These are phyloP conservation scores for Cardamine occulta DNA, from an alignment of 345 rosid genomes.

Conservation along the genomic window DNA sequence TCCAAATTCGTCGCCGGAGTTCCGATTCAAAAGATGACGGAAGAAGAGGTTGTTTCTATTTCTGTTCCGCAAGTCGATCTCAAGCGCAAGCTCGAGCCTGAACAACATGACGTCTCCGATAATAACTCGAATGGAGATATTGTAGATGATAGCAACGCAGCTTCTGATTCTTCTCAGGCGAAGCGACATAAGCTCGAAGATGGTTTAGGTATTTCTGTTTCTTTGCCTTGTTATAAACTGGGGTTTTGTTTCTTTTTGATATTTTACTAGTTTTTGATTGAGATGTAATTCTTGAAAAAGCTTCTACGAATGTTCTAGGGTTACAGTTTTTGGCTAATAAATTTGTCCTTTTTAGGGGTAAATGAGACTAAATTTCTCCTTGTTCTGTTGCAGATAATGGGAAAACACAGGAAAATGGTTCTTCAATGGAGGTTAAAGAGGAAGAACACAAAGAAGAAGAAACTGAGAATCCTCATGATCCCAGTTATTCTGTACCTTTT, in stretches of 20 bases:
- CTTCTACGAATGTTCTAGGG: background rate
- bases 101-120: background rate
- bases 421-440: conserved; percentile 6
- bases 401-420: conserved; percentile 36
- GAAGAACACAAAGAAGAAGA: conserved; percentile 43
- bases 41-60: conserved; percentile 57
- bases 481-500: conserved; percentile 23
- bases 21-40: conserved; percentile 51
- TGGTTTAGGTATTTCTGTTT: conserved; percentile 50
- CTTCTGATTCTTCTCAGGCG: conserved; percentile 48
- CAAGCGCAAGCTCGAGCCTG: conserved; percentile 75
- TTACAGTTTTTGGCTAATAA: background rate
- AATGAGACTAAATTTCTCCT: background rate
- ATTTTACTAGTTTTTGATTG: background rate
- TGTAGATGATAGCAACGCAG: conserved; percentile 32
- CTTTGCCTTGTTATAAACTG: background rate
- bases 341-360: background rate
- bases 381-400: conserved; percentile 21
- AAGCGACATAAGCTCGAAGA: conserved; percentile 67
- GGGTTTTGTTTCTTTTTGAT: background rate
- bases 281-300: background rate
- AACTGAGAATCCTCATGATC: conserved; percentile 23
- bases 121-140: conserved; percentile 19
- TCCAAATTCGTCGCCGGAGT: background rate
- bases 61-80: conserved; percentile 53